phyloP scores from a whole-genome alignment of 2,329 filamentous ascomycete species.

The Cladorrhinum sp. region DNA sequence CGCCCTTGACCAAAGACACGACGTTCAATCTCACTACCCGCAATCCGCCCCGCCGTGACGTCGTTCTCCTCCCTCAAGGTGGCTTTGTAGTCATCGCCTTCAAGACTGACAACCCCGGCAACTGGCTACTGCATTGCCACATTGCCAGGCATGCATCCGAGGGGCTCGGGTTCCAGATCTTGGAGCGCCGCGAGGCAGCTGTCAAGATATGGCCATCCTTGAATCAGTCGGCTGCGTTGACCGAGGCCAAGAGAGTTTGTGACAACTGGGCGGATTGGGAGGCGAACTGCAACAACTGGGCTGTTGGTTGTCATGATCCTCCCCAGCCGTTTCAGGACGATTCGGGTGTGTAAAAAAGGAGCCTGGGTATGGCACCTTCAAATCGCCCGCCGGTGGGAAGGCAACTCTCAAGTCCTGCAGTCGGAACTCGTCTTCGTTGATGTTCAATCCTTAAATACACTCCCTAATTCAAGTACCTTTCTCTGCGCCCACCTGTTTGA shows the following conservation, averaged over 20 bases:
- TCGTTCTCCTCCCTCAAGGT: constrained; percentile 4
- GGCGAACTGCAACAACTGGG: constrained; percentile 7
- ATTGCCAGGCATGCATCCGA: constrained; percentile 13
- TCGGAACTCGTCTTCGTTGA: too few relatives aligned
- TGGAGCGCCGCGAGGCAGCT: constrained; percentile 7
- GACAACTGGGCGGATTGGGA: constrained; percentile 13
- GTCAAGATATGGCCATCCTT: too few relatives aligned
- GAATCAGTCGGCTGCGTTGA: too few relatives aligned
- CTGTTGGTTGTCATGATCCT: constrained; percentile 10
- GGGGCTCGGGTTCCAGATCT: constrained; percentile 15
- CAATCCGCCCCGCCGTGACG: constrained; percentile 8
- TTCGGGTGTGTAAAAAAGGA: too few relatives aligned
- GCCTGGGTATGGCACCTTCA: too few relatives aligned
- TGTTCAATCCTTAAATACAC: too few relatives aligned
- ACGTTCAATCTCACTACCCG: neutral
- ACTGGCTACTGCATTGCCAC: constrained; percentile 10
- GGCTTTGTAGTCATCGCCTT: constrained; percentile 11
- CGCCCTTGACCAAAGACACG: neutral
- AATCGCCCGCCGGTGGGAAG: too few relatives aligned
- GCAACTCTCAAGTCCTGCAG: too few relatives aligned
- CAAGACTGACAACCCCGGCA: constrained; percentile 5
- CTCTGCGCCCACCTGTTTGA: too few relatives aligned
- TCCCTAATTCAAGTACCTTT: too few relatives aligned
- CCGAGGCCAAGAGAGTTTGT: constrained; percentile 5
- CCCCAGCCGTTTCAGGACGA: constrained; percentile 17